Evolutionary conservation across 148 eudicot genomes (phyloP).

Genomic region (Agrostemma githago): DNA sequence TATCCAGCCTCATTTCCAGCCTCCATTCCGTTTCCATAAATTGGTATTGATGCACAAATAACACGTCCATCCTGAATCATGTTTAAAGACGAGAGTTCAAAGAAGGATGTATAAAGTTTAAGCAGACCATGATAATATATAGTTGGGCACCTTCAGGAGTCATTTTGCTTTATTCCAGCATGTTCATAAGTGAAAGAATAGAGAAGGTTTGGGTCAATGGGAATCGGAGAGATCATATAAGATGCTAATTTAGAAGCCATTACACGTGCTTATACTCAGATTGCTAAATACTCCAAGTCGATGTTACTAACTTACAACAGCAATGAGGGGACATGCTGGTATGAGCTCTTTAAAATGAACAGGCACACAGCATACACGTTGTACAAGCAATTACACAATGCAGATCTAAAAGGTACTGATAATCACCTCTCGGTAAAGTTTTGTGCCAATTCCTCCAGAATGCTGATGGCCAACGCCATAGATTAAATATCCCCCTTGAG

Average conservation of each 20-base stretch:
- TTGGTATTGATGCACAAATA: constrained; percentile 68
- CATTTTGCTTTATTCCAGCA: not conserved
- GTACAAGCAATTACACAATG: not conserved
- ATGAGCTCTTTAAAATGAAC: not conserved
- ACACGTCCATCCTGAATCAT: constrained; percentile 58
- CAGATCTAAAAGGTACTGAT: not conserved
- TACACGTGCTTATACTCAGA: not conserved
- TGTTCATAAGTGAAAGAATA: not conserved
- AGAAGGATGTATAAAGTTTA: not conserved
- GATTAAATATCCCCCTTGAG: constrained; percentile 60
- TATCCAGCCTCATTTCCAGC: constrained; percentile 87
- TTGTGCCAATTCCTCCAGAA: constrained; percentile 60
- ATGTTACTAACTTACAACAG: not conserved
- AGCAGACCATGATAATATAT: too few relatives aligned
- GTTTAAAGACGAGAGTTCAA: not conserved
- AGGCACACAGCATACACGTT: not conserved
- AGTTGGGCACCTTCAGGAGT: not conserved
- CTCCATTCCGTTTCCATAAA: constrained; percentile 63
- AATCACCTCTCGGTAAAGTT: constrained; percentile 71
- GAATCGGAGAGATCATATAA: not conserved
- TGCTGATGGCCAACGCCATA: constrained; percentile 90
- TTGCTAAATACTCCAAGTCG: not conserved
- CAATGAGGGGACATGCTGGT: not conserved
- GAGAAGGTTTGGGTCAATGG: not conserved
- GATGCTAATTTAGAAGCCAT: not conserved